phyloP scores from a whole-genome alignment of 2,329 filamentous ascomycete species.

The Massarina eburnea region DNA sequence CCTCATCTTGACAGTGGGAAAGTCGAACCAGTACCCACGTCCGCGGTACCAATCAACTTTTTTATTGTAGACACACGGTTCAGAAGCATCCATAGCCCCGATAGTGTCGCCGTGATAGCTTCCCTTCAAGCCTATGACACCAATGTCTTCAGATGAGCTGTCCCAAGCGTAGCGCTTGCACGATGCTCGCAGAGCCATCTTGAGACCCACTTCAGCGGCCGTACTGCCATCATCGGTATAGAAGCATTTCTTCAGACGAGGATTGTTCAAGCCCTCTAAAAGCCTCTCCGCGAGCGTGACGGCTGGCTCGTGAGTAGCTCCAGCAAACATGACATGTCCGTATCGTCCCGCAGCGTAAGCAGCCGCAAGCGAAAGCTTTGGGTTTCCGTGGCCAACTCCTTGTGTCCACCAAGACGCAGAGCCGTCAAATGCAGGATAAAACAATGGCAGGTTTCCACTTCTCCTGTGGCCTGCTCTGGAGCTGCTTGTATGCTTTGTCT shows the following conservation, averaged over 20 bases:
- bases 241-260: conserved; percentile 70
- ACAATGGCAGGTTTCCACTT: conserved; percentile 37
- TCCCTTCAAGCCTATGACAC: conserved; percentile 73
- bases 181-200: conserved; percentile 77
- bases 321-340: conserved; percentile 86
- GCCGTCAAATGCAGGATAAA: conserved; percentile 74
- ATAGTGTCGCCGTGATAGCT: conserved; percentile 89
- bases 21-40: conserved; percentile 79
- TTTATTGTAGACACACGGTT: conserved; percentile 76
- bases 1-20: conserved; percentile 69
- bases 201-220: conserved; percentile 79
- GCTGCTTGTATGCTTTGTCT: conserved; percentile 52
- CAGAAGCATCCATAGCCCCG: conserved; percentile 82
- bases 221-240: conserved; percentile 85
- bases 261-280: conserved; percentile 61
- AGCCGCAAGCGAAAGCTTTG: conserved; percentile 69
- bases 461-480: conserved; percentile 11
- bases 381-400: conserved; percentile 78
- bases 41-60: conserved; percentile 86
- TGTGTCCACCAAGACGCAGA: conserved; percentile 94
- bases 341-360: conserved; percentile 82
- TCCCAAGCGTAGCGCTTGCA: conserved; percentile 68
- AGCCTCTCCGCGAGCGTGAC: conserved; percentile 68
- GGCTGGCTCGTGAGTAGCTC: conserved; percentile 76
- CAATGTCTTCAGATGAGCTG: conserved; percentile 58